A percentile compares a stretch with the other conserved stretches of the same genome.
phyloP scores from a whole-genome alignment of 2,329 filamentous ascomycete genomes.

The Dendrostoma leiphaemia region DNA sequence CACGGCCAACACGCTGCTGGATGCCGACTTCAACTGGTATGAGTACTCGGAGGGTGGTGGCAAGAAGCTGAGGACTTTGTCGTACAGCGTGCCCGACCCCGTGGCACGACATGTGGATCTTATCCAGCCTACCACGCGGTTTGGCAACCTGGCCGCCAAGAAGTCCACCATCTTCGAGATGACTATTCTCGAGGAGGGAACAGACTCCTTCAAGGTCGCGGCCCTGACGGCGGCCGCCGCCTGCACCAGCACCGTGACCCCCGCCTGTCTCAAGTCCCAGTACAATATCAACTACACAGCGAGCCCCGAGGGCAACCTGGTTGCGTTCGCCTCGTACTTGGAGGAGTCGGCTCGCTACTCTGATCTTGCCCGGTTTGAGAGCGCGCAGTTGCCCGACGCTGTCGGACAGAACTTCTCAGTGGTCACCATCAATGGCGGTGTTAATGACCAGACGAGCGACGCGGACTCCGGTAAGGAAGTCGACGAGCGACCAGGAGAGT shows the following conservation, averaged over 20 bases:
- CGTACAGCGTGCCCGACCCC: constrained; percentile 60
- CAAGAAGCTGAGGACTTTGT: constrained; percentile 47
- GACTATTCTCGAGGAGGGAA: constrained; percentile 25
- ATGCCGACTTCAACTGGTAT: constrained; percentile 57
- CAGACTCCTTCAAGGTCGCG: not conserved
- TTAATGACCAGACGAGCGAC: constrained; percentile 43
- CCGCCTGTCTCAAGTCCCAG: constrained; percentile 45
- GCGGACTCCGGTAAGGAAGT: constrained; percentile 30
- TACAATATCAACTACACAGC: constrained; percentile 45
- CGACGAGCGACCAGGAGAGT: too few species aligned
- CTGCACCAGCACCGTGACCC: constrained; percentile 42
- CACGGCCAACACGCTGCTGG: constrained; percentile 54
- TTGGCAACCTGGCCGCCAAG: constrained; percentile 48
- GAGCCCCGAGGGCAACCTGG: constrained; percentile 27
- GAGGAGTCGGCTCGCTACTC: constrained; percentile 45
- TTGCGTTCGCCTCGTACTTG: constrained; percentile 42
- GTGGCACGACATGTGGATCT: constrained; percentile 56
- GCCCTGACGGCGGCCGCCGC: constrained; percentile 16
- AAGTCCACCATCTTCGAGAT: constrained; percentile 37
- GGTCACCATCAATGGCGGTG: constrained; percentile 53
- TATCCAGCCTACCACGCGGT: constrained; percentile 65
- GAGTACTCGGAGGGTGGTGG: constrained; percentile 39
- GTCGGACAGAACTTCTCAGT: constrained; percentile 53
- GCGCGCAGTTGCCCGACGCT: constrained; percentile 50
- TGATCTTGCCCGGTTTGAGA: constrained; percentile 51